Percentiles rank a stretch among this genome's conserved stretches.
These are phyloP conservation scores for Phyllostachys edulis DNA, from an alignment of 176 grass and related monocot genomes.

Conservation along the genomic window DNA sequence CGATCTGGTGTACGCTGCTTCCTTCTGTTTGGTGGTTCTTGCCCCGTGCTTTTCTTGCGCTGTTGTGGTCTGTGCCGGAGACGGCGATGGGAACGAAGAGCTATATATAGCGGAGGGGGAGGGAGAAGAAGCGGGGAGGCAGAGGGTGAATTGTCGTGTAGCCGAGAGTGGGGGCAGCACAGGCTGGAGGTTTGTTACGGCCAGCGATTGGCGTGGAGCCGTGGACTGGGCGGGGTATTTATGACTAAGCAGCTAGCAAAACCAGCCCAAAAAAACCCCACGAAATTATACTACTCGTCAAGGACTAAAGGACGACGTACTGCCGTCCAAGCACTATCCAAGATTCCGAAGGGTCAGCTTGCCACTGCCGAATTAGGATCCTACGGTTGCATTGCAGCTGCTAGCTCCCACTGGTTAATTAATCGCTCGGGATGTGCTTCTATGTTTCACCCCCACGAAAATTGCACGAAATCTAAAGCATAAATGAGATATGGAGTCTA, in stretches of 20 bases:
- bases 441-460: too few relatives aligned
- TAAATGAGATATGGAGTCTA: too few relatives aligned
- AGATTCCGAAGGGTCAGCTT: too few relatives aligned
- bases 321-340: too few relatives aligned
- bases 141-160: conserved; percentile 44
- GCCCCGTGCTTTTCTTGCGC: background rate
- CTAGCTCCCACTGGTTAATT: too few relatives aligned
- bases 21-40: background rate
- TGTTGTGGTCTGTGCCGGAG: conserved; percentile 20
- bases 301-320: too few relatives aligned
- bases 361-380: too few relatives aligned
- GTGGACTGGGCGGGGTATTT: conserved; percentile 9
- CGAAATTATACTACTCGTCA: background rate
- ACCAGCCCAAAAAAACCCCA: background rate
- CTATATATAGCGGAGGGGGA: conserved; percentile 30
- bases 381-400: too few relatives aligned
- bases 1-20: background rate
- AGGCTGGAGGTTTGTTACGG: conserved; percentile 48
- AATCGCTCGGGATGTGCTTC: too few relatives aligned
- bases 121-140: conserved; percentile 9
- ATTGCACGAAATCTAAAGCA: too few relatives aligned
- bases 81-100: conserved; percentile 1
- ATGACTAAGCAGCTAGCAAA: background rate
- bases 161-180: conserved; percentile 34
- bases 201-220: conserved; percentile 3